Base-by-base conservation (phyloP, 2,329 filamentous ascomycete species). In the Nemania serpens region DNA sequence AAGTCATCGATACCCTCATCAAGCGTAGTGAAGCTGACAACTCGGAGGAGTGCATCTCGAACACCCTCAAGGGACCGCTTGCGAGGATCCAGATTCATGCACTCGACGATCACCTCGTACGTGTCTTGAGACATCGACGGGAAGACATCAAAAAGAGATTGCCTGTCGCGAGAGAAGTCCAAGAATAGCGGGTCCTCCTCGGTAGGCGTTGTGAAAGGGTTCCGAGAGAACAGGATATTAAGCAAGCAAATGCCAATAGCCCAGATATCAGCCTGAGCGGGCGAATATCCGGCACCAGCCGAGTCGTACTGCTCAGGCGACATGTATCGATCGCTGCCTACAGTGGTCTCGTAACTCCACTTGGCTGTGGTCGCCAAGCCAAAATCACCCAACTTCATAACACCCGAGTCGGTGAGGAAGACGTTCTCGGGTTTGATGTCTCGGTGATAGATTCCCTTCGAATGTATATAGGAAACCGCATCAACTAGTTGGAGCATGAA, bases 361-460 rank as follows among this genome's bases (percentile, higher is more conserved):
- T 88, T 83, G 63, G 96, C 92, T 6, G 88, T 91, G 11, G 94
- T 97, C 53, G 93, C 93, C 65, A 99, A 83, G 56, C 95, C 95
- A 75, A 98, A 97, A 77, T 99, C 95, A 71, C 95, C 95, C 37
- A 99, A 87, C 80, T 99, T 99, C 90, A 98, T 91, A 41, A 89
- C 84, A 55, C 94, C 94, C 68, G 89, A 86, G 62, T 93, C 86
- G 61, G 88, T 91, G 66, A 99, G 83, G 76, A 99, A 98, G 76
- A 99, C 97, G 82, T 99, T 99, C 83, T 99, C 95, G 0, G 95
- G 95, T 81, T 99, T 99, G 85, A 99, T 97, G 77, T 99, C 95
- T 63, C 95, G 91, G 75, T 99, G 95, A 76, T 93, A 97, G 73
- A 98, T 86, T 66, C 92, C 93, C 76, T 93, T 93, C 65, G 85